Base-by-base conservation (phyloP, 768 basidiomycete species). In the Kwoniella dejecticola region DNA sequence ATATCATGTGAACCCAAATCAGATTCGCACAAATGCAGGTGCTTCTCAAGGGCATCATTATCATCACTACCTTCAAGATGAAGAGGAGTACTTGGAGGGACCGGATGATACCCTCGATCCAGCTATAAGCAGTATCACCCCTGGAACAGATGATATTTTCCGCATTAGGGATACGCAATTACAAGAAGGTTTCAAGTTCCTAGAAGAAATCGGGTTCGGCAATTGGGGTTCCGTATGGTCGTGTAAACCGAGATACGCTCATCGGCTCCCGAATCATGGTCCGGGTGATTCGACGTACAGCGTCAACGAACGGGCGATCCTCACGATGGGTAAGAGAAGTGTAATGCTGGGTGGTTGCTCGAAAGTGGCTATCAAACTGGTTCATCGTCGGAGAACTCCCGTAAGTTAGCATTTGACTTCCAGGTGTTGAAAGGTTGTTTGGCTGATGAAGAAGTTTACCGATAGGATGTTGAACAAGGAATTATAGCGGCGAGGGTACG, bases 401-500 rank as follows among this genome's bases (percentile, higher is more conserved):
- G 70, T 71, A 38, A 63, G 67, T 69, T 29, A 5, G 11, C n/a
- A n/a, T n/a, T n/a, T n/a, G n/a, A n/a, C n/a, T n/a, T n/a, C n/a
- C n/a, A n/a, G n/a, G n/a, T n/a, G n/a, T n/a, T n/a, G n/a, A n/a
- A n/a, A n/a, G n/a, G n/a, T n/a, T n/a, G n/a, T n/a, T n/a, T n/a
- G n/a, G n/a, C n/a, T n/a, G n/a, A n/a, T n/a, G n/a, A 49, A 7
- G 8, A 26, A 31, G 30, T 15, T 49, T 7, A n/a, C 42, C 8
- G 45, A n/a, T 23, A 4, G 17, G 12, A 6, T 23, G 15, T 36
- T 42, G n/a, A 0, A 19, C 40, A 88, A n/a, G n/a, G n/a, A 29
- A 90, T 91, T 11, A 91, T 90, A 0, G 89, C 91, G 4, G 91
- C 92, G 15, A 85, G 95, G 53, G 89, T 99, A 58, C 83, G 87